A percentile compares a stretch with the other conserved stretches of the same genome.
Conservation (phyloP, 805 yeast genomes). For the Nakazawaea wickerhamii region DNA sequence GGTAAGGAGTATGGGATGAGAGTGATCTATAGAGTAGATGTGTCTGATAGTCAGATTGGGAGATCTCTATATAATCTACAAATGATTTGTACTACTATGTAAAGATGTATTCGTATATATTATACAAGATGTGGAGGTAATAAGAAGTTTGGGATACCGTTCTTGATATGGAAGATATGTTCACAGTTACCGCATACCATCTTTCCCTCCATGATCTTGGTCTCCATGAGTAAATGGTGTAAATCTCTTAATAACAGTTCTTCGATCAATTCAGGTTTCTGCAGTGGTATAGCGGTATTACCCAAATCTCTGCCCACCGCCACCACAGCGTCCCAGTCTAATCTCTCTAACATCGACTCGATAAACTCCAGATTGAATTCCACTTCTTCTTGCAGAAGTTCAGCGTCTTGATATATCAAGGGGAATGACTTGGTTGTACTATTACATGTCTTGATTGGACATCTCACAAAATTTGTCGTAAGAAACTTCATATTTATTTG, state of each 20-base stretch:
- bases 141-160: conserved; percentile 88
- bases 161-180: conserved; percentile 85
- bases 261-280: conserved; percentile 52
- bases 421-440: conserved; percentile 77
- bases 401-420: conserved; percentile 59
- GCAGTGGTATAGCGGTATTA: conserved; percentile 52
- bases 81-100: too few species aligned
- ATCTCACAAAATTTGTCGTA: conserved; percentile 94
- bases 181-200: conserved; percentile 86
- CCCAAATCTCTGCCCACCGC: conserved; percentile 74
- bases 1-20: too few species aligned
- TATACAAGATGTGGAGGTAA: conserved; percentile 84
- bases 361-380: conserved; percentile 84
- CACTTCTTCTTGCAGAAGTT: conserved; percentile 68
- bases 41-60: too few species aligned
- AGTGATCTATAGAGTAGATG: too few species aligned
- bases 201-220: conserved; percentile 81
- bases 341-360: conserved; percentile 65
- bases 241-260: conserved; percentile 61
- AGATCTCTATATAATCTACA: too few species aligned
- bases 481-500: conserved; percentile 67
- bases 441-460: conserved; percentile 82
- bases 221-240: conserved; percentile 75
- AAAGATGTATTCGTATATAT: neutral
- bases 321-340: conserved; percentile 85